Evolutionary conservation across 495 filamentous ascomycete genomes (phyloP).

Genomic region (Cladorrhinum samala): DNA sequence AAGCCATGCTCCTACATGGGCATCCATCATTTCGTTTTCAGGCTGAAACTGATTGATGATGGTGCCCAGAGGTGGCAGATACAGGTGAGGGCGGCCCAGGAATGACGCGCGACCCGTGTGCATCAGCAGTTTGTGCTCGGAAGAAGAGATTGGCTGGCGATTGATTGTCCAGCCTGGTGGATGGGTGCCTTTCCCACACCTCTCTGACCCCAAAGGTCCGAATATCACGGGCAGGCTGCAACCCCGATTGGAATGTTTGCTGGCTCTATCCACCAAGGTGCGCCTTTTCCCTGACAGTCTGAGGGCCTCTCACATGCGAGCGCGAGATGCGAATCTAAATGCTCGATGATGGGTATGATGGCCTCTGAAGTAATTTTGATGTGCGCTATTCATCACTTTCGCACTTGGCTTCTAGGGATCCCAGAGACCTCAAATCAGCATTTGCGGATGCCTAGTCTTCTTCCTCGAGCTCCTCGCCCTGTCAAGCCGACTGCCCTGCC

Average conservation of each 20-base stretch:
- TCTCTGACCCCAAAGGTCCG: not conserved
- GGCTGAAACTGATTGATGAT: conserved; percentile 9
- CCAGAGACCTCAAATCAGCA: not conserved
- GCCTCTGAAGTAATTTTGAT: too few species aligned
- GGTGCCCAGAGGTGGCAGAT: conserved; percentile 13
- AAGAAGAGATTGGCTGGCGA: too few species aligned
- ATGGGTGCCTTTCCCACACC: not conserved
- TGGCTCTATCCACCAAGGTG: too few species aligned
- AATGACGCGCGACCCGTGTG: not conserved
- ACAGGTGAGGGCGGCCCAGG: not conserved
- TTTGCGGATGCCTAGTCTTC: not conserved
- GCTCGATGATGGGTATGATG: too few species aligned
- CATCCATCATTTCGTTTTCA: conserved; percentile 10
- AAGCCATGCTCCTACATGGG: conserved; percentile 5
- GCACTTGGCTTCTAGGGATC: too few species aligned
- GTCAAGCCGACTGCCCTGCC: conserved; percentile 1
- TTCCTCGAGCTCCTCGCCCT: not conserved
- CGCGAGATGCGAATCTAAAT: too few species aligned
- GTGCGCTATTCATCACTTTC: too few species aligned
- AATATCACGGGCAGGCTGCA: not conserved
- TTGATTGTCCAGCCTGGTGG: not conserved
- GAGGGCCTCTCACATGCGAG: too few species aligned
- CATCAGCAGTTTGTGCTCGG: too few species aligned
- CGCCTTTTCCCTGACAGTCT: too few species aligned
- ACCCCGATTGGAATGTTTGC: too few species aligned